Evolutionary conservation across 1,139 yeast genomes (phyloP).

Genomic region (Geotrichum candidum): DNA sequence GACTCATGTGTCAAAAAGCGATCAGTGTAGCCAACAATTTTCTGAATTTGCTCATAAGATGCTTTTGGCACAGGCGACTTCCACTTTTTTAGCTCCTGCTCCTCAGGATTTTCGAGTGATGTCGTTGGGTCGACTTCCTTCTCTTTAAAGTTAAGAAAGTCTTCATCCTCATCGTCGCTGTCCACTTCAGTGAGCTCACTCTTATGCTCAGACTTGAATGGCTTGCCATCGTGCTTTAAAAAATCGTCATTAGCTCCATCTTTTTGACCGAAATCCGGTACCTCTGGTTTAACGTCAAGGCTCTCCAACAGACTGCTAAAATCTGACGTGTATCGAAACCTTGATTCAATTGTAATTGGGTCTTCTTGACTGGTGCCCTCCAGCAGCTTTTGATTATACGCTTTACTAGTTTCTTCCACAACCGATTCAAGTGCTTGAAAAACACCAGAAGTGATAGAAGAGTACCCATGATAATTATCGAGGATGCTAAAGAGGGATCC

Average conservation of each 20-base stretch:
- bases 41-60: slow-evolving; percentile 52
- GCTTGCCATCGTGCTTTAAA: slow-evolving; percentile 27
- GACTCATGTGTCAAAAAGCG: slow-evolving; percentile 67
- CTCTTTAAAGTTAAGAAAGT: slow-evolving; percentile 22
- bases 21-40: slow-evolving; percentile 64
- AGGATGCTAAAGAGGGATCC: slow-evolving; percentile 67
- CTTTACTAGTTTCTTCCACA: slow-evolving; percentile 46
- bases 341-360: slow-evolving; percentile 6
- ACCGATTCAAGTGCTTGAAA: slow-evolving; percentile 66
- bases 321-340: slow-evolving; percentile 13
- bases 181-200: slow-evolving; percentile 25
- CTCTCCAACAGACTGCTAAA: slow-evolving; percentile 24
- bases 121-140: slow-evolving; percentile 28
- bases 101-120: slow-evolving; percentile 29
- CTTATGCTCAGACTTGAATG: slow-evolving; percentile 22
- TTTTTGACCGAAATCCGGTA: slow-evolving; percentile 16
- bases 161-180: slow-evolving; percentile 25
- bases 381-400: slow-evolving; percentile 28
- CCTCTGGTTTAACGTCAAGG: slow-evolving; percentile 17
- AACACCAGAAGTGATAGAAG: slow-evolving; percentile 63
- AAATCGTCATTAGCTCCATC: slow-evolving; percentile 40
- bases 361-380: slow-evolving; percentile 6
- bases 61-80: slow-evolving; percentile 54
- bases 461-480: slow-evolving; percentile 81
- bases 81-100: slow-evolving; percentile 45